Conservation (phyloP, 768 basidiomycete species). For the Harrya chromipes region DNA sequence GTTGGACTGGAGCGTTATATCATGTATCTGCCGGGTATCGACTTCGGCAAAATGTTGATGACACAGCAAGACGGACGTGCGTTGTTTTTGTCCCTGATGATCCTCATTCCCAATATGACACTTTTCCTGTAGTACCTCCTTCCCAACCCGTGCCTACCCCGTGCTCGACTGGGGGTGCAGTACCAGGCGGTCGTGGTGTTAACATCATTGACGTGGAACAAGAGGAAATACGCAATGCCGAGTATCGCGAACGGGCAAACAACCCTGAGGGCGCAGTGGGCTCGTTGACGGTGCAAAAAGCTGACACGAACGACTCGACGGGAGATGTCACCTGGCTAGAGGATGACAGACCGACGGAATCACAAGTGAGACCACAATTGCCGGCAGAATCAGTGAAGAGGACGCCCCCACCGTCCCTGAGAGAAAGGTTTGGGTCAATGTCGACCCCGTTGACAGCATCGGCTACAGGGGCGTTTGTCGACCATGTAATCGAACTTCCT, state of each 20-base stretch:
- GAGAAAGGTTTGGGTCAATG: not conserved
- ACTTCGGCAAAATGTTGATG: slow-evolving; percentile 50
- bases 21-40: slow-evolving; percentile 61
- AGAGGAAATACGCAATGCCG: slow-evolving; percentile 21
- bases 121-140: not conserved
- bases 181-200: slow-evolving; percentile 30
- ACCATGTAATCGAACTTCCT: slow-evolving; percentile 23
- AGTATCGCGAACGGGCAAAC: slow-evolving; percentile 4
- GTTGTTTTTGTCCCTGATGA: not conserved
- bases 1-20: slow-evolving; percentile 66
- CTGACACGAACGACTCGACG: not conserved
- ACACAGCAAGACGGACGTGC: slow-evolving; percentile 15
- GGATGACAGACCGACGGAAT: not conserved
- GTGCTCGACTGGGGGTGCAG: slow-evolving; percentile 20
- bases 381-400: slow-evolving; percentile 10
- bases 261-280: no score
- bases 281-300: not conserved
- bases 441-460: not conserved
- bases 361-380: not conserved
- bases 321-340: not conserved
- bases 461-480: slow-evolving; percentile 13
- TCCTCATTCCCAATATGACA: not conserved
- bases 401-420: slow-evolving; percentile 4
- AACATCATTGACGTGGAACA: slow-evolving; percentile 20
- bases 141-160: slow-evolving; percentile 4